Base-by-base conservation (phyloP, 768 basidiomycete genomes). In the Filobasidium wieringae region DNA sequence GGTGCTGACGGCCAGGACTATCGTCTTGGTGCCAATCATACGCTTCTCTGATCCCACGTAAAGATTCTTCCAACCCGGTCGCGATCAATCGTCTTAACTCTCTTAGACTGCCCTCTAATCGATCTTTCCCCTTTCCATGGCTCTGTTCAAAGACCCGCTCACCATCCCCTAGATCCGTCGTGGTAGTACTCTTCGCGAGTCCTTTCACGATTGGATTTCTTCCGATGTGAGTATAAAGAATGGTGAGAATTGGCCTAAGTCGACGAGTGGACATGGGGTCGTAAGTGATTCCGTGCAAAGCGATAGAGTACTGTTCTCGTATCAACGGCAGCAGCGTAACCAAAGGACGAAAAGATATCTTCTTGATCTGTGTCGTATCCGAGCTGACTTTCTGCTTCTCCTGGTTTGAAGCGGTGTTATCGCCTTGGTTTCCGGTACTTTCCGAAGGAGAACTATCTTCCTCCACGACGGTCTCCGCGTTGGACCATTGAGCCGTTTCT, bases 191-290 rank as follows among this genome's bases (percentile, higher is more conserved):
- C 43, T 34, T 34, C n/a, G 4, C 50, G 4, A 51, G 6, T 11
- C 50, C 53, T 31, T 55, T 59, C 7, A 41, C 33, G 8, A 59
- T 51, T 2, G 53, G 39, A 26, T 59, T 59, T 27, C 58, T 26
- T 2, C 58, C 58, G 14, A 59, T 59, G 17, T 47, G n/a, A 5
- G 41, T 49, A 7, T 27, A 22, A 8, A 59, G 43, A 5, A 53
- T 43, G 22, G 26, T 55, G 41, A 59, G 29, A 27, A 59, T 47
- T 39, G 51, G 52, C 17, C 45, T 34, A 32, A 59, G 53, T 2
- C n/a, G 24, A 15, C 26, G 32, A 2, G 58, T 52, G 24, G 30
- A 7, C 40, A 50, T 22, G 22, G 53, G 52, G 24, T 39, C 53
- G 26, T 52, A 47, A 2, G 57, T 52, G 39, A 58, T 31, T n/a